Percentiles rank a stretch among this genome's conserved stretches.
These are phyloP conservation scores for Emericellopsis cladophorae DNA, from an alignment of 2,329 filamentous ascomycete species.

Conservation along the genomic window DNA sequence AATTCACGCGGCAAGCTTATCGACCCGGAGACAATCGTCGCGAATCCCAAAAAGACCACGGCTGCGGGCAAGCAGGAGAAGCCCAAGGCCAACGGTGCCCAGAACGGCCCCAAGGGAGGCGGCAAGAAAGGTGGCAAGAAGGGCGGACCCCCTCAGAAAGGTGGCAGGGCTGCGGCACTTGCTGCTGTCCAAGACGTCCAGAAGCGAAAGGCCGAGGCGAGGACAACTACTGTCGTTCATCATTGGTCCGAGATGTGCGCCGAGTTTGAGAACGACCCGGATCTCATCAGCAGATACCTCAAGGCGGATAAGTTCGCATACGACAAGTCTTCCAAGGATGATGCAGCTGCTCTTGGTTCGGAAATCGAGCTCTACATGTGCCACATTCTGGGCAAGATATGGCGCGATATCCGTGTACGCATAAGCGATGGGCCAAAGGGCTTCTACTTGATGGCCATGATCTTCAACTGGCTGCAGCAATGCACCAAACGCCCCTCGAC, in stretches of 20 bases:
- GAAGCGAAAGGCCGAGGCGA: constrained; percentile 16
- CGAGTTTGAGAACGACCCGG: constrained; percentile 30
- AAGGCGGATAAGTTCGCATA: constrained; percentile 33
- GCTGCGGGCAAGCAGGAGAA: constrained; percentile 5
- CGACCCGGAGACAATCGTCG: constrained; percentile 51
- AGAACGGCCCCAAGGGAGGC: constrained; percentile 1
- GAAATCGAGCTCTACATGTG: constrained; percentile 23
- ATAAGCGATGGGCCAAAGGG: constrained; percentile 4
- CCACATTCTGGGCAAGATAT: constrained; percentile 13
- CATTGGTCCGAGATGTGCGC: constrained; percentile 31
- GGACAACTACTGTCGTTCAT: constrained; percentile 16
- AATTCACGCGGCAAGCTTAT: constrained; percentile 49
- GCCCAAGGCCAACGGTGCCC: constrained; percentile 4
- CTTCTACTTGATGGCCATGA: constrained; percentile 10
- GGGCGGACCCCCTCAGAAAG: constrained; percentile 9
- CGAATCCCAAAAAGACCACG: constrained; percentile 10
- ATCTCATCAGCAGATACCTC: constrained; percentile 29
- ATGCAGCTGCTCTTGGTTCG: constrained; percentile 12
- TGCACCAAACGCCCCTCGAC: constrained; percentile 3
- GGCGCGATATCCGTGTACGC: constrained; percentile 2
- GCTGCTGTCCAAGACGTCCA: constrained; percentile 19
- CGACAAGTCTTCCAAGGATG: constrained; percentile 19
- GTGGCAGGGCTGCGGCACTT: constrained; percentile 23
- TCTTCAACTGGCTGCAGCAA: constrained; percentile 9
- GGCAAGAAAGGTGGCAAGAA: constrained; percentile 3